Conservation (phyloP, 257 asterid genomes). For the Nicotiana attenuata region DNA sequence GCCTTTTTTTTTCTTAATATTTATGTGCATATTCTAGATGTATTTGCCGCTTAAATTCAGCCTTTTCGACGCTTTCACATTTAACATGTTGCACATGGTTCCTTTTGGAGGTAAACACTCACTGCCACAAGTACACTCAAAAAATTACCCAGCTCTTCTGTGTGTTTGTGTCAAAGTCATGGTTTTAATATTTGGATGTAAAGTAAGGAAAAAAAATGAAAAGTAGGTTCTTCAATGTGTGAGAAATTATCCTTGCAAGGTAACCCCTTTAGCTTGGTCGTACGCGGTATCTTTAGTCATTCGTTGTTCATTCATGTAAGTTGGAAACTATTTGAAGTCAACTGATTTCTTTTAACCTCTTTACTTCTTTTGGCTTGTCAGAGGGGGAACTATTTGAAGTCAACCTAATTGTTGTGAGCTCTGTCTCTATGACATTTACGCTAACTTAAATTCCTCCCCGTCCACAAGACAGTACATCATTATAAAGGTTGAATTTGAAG, state of each 20-base stretch:
- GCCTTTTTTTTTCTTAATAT: neutral
- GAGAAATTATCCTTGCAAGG: neutral
- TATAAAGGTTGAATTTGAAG: neutral
- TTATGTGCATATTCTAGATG: neutral
- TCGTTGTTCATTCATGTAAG: neutral
- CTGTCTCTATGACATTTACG: neutral
- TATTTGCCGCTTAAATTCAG: neutral
- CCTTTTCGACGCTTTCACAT: neutral
- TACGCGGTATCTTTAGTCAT: neutral
- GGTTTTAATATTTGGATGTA: neutral
- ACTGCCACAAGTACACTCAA: neutral
- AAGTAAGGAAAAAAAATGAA: neutral
- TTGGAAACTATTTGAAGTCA: neutral
- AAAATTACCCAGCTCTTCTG: neutral
- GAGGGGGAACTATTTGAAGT: neutral
- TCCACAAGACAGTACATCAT: neutral
- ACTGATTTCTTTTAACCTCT: neutral
- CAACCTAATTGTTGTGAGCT: neutral
- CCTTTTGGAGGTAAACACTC: neutral
- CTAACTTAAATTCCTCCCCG: neutral
- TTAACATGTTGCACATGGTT: neutral
- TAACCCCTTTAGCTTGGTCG: neutral
- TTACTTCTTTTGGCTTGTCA: neutral
- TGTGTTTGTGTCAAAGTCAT: conserved; percentile 4
- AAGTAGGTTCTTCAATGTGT: neutral